Conservation (phyloP, 2,329 filamentous ascomycete species). For the Microcyclospora pomicola region DNA sequence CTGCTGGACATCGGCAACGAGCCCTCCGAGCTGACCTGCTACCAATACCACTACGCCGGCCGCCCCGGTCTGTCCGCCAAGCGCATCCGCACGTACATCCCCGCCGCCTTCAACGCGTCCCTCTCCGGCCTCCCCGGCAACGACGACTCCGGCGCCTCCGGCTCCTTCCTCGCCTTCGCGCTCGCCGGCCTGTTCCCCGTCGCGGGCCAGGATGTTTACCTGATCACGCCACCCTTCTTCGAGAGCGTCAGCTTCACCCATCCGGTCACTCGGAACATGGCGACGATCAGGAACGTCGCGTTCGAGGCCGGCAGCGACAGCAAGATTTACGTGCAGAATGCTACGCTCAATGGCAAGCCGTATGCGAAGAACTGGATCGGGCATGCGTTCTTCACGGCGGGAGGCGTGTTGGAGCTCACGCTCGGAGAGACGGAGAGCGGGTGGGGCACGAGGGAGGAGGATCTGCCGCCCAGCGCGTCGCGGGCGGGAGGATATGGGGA, state of each 20-base stretch:
- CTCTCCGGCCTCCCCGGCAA: conserved; percentile 11
- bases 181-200: conserved; percentile 14
- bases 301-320: conserved; percentile 16
- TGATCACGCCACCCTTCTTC: conserved; percentile 12
- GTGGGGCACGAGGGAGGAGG: conserved; percentile 15
- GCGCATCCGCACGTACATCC: conserved; percentile 11
- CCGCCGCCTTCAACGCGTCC: conserved; percentile 9
- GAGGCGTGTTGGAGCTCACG: conserved; percentile 10
- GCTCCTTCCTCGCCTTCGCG: conserved; percentile 12
- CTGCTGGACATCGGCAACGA: conserved; percentile 32
- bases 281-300: conserved; percentile 12
- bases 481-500: too few relatives aligned
- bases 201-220: conserved; percentile 12
- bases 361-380: conserved; percentile 13
- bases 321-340: conserved; percentile 14
- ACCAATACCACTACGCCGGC: conserved; percentile 31
- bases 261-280: conserved; percentile 9
- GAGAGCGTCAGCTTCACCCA: conserved; percentile 13
- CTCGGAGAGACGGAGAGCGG: conserved; percentile 9
- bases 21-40: conserved; percentile 30
- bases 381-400: conserved; percentile 13
- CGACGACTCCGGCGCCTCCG: conserved; percentile 11
- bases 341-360: conserved; percentile 8
- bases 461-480: conserved; percentile 14
- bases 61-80: conserved; percentile 19